A percentile compares a stretch with the other conserved stretches of the same genome.
phyloP scores from a whole-genome alignment of 2,329 filamentous ascomycete species.

The Pseudodiploospora longispora region DNA sequence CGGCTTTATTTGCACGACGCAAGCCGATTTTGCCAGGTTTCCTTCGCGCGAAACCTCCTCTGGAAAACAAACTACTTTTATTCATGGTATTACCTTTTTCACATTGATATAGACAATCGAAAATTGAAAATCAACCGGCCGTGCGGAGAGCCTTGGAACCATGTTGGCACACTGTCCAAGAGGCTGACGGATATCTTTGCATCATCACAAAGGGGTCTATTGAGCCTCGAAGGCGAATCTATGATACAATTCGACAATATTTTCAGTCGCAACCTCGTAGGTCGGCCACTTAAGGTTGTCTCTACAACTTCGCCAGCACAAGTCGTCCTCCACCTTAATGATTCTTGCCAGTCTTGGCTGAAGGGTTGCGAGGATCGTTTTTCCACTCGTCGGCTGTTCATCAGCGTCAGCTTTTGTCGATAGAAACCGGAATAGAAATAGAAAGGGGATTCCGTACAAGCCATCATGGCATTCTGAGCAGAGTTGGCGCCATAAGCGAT shows the following conservation, averaged over 20 bases:
- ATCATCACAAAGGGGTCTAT: conserved; percentile 23
- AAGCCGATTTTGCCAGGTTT: too few species aligned
- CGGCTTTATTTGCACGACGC: too few species aligned
- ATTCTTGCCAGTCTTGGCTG: conserved; percentile 36
- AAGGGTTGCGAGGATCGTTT: conserved; percentile 90
- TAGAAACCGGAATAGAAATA: not conserved
- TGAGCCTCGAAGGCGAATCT: conserved; percentile 27
- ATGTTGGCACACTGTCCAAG: not conserved
- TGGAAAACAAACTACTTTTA: too few species aligned
- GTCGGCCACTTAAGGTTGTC: conserved; percentile 19
- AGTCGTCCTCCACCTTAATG: conserved; percentile 31
- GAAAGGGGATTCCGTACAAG: conserved; percentile 47
- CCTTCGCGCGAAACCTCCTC: too few species aligned
- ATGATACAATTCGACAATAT: conserved; percentile 29
- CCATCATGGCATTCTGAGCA: conserved; percentile 66
- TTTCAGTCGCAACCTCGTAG: conserved; percentile 12
- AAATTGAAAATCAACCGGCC: too few species aligned
- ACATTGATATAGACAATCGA: too few species aligned
- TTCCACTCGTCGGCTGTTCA: conserved; percentile 80
- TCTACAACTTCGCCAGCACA: conserved; percentile 12
- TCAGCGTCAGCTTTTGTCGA: conserved; percentile 15
- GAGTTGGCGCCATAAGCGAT: conserved; percentile 90
- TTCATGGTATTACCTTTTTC: too few species aligned
- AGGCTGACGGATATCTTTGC: conserved; percentile 1
- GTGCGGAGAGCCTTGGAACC: too few species aligned